Conservation (phyloP, 139 green algal genomes). For the Tetradesmus obliquus region DNA sequence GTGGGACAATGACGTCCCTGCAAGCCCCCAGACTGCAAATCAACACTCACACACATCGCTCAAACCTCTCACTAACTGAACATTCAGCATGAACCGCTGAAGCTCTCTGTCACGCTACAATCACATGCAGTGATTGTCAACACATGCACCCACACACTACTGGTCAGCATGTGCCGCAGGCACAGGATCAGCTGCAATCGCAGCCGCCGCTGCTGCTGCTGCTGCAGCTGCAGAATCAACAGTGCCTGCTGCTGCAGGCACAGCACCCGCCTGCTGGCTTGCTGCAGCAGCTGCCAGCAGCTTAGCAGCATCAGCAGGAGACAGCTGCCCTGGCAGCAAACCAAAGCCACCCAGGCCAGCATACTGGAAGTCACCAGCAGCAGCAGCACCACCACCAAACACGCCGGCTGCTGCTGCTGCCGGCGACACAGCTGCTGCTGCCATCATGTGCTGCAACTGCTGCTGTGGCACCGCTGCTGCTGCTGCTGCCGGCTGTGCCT, state of each 20-base stretch:
- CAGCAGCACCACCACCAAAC: not conserved
- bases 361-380: not conserved
- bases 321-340: not conserved
- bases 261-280: not conserved
- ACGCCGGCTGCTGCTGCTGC: not conserved
- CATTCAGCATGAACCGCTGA: too few species aligned
- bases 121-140: too few species aligned
- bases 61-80: too few species aligned
- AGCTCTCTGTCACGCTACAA: too few species aligned
- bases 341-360: not conserved
- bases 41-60: too few species aligned
- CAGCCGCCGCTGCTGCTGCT: too few species aligned
- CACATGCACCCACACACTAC: not conserved
- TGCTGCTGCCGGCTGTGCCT: not conserved
- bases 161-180: not conserved
- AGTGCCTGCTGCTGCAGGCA: not conserved
- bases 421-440: too few species aligned
- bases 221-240: not conserved
- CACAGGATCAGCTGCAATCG: not conserved
- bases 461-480: not conserved
- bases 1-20: too few species aligned
- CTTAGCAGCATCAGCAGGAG: not conserved
- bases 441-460: not conserved
- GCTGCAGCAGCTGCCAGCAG: not conserved
- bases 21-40: too few species aligned